Base-by-base conservation (phyloP, 2,329 filamentous ascomycete genomes). In the Polychaeton citri region DNA sequence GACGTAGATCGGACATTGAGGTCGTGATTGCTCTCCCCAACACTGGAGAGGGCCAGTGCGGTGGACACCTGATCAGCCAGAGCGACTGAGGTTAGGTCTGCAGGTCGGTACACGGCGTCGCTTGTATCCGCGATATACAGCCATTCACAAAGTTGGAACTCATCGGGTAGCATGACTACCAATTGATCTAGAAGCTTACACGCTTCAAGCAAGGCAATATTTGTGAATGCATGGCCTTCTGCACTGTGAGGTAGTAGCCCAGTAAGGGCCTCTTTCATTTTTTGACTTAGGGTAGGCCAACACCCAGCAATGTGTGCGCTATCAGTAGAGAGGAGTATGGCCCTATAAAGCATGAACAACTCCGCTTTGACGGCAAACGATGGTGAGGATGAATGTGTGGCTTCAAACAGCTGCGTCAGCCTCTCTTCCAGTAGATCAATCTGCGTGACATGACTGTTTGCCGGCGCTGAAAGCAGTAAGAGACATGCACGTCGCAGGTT, bases 81-180 rank as follows among this genome's bases (percentile, higher is more conserved):
- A 2, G 84, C 84, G 2, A 81, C 65, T 2, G 84, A 72, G 41
- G 76, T 71, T 61, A 79, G 79, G 35, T 68, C 64, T 10, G 74
- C 62, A 0, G 84, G 78, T 9, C 82, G 77, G 59, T 98, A 93
- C 21, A 98, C 82, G 1, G 90, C 87, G 50, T 98, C 90, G 44
- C 95, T 87, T 10, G 88, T 96, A 59, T 98, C 90, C 2, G 86
- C 93, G 37, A 98, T 79, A 58, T 94, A 98, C 3, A 96, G 74
- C 90, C 90, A 98, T 64, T 95, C 85, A 51, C 93, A 81, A n/a
- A 96, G 72, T 58, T 96, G 90, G 61, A 96, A 98, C 56, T 98
- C 90, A 47, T 98, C 90, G 0, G 87, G 88, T 4, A 82, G 80
- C 6, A 87, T 68, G 30, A 85, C 79, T 10, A 96, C 72, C n/a